Evolutionary conservation across 305 asterid genomes (phyloP).

Genomic region (Fraxinus sp.): DNA sequence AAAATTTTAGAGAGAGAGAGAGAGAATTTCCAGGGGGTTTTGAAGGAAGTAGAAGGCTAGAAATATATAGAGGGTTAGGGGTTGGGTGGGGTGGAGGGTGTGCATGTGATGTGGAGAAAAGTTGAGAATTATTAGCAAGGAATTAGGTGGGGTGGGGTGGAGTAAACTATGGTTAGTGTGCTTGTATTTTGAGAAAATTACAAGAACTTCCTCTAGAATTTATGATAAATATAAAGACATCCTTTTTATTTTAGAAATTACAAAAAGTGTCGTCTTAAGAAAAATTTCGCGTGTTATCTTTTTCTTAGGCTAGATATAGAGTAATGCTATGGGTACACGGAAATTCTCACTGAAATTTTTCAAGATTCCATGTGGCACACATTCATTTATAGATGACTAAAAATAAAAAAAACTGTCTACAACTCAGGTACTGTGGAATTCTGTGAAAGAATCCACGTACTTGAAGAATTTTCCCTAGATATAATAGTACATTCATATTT

Average conservation of each 20-base stretch:
- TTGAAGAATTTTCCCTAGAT: too few species aligned
- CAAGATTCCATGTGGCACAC: too few species aligned
- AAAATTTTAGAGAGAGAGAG: background rate
- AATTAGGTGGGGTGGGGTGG: background rate
- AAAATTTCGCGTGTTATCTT: background rate
- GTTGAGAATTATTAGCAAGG: background rate
- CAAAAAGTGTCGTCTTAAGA: background rate
- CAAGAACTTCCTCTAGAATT: background rate
- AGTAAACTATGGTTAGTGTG: background rate
- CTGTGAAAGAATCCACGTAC: too few species aligned
- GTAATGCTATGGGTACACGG: too few species aligned
- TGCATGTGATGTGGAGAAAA: slow-evolving; percentile 39
- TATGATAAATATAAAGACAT: background rate
- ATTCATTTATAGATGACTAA: too few species aligned
- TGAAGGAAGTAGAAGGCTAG: slow-evolving; percentile 9
- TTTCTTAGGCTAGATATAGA: background rate
- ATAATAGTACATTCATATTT: too few species aligned
- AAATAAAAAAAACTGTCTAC: too few species aligned
- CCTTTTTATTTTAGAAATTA: background rate
- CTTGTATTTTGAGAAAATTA: background rate
- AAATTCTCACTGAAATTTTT: too few species aligned
- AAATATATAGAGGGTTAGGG: slow-evolving; percentile 22
- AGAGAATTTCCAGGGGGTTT: background rate
- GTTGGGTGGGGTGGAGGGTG: slow-evolving; percentile 2
- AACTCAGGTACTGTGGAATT: too few species aligned